A percentile compares a stretch with the other conserved stretches of the same genome.
phyloP scores from a whole-genome alignment of 768 basidiomycete species.

The Rossbeevera mucosa region DNA sequence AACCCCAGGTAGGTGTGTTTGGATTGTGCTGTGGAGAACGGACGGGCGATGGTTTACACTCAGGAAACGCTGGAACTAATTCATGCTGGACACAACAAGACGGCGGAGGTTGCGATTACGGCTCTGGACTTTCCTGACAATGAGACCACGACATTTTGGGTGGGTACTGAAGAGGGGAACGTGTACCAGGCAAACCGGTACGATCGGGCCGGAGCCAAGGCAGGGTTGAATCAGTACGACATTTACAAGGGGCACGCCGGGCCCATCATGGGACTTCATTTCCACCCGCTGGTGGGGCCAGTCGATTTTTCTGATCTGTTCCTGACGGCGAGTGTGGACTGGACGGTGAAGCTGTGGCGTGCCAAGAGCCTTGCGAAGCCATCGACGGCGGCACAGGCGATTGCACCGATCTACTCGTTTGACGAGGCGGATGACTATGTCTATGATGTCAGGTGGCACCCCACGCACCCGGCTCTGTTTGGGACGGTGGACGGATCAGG shows the following conservation, averaged over 20 bases:
- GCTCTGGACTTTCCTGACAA: constrained; percentile 91
- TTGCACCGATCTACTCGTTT: constrained; percentile 86
- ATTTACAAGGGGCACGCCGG: constrained; percentile 91
- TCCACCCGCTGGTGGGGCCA: constrained; percentile 87
- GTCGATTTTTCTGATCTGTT: constrained; percentile 97
- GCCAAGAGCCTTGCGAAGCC: constrained; percentile 74
- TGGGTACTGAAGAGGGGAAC: constrained; percentile 97
- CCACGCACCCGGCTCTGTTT: constrained; percentile 89
- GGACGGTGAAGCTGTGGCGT: constrained; percentile 98
- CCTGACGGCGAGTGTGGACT: constrained; percentile 89
- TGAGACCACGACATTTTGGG: constrained; percentile 95
- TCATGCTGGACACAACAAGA: constrained; percentile 91
- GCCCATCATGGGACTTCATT: constrained; percentile 90
- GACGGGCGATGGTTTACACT: constrained; percentile 1
- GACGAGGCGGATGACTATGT: constrained; percentile 99
- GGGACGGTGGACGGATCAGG: constrained; percentile 93
- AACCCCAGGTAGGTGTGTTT: constrained; percentile 70
- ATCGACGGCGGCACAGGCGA: constrained; percentile 46
- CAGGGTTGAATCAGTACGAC: constrained; percentile 89
- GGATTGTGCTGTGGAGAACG: background rate
- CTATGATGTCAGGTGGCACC: constrained; percentile 98
- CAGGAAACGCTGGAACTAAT: constrained; percentile 92
- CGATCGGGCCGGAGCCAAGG: constrained; percentile 94
- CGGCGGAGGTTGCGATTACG: constrained; percentile 93
- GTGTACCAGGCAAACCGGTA: constrained; percentile 96